phyloP scores from a whole-genome alignment of 176 grass and related monocot species.

The Rhipidocladum racemiflorum region DNA sequence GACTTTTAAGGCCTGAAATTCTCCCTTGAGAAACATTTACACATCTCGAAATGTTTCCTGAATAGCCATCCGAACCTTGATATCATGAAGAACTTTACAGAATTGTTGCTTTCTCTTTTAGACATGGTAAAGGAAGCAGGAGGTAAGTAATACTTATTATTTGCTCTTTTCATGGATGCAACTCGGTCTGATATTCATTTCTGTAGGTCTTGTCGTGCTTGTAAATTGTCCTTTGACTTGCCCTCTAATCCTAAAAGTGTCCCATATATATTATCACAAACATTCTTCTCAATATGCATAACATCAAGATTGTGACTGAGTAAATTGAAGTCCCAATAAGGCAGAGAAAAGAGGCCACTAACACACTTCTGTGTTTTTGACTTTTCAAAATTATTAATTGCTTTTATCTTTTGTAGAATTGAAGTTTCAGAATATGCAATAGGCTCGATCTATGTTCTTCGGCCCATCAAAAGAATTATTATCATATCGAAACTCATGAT shows the following conservation, averaged over 20 bases:
- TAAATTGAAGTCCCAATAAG: background rate
- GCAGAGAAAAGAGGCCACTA: too few relatives aligned
- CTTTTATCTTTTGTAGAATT: background rate
- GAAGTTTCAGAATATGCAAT: background rate
- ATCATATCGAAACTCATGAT: too few relatives aligned
- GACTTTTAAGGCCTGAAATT: background rate
- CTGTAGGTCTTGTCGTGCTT: background rate
- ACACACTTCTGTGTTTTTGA: too few relatives aligned
- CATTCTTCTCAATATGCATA: background rate
- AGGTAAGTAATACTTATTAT: conserved; percentile 1
- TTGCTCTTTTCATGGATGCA: background rate
- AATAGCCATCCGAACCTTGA: background rate
- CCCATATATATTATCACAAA: background rate
- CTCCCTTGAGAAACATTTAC: background rate
- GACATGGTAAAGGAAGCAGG: conserved; percentile 12
- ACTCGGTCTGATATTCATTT: background rate
- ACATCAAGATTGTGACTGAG: background rate
- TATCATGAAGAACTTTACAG: background rate
- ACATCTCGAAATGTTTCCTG: background rate
- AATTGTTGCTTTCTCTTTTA: background rate
- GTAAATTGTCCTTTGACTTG: conserved; percentile 20
- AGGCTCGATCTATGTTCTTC: background rate
- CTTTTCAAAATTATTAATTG: too few relatives aligned
- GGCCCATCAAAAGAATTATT: too few relatives aligned
- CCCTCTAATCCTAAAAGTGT: background rate